phyloP scores from a whole-genome alignment of 208 protist species.

The Trypanosomatidae sp. region DNA sequence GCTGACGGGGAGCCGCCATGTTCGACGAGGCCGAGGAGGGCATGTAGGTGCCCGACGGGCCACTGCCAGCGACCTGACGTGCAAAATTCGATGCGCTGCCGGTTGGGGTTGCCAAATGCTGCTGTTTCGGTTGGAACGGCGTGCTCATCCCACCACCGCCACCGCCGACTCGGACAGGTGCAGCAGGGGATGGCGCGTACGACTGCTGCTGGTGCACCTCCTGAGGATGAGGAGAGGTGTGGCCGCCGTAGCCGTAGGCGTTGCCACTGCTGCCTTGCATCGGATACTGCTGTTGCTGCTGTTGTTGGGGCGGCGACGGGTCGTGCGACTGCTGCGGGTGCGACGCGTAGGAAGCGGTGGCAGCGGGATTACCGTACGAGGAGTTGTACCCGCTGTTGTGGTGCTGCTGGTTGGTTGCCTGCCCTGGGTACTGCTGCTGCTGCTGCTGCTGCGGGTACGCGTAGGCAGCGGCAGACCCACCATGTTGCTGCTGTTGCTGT shows the following conservation, averaged over 20 bases:
- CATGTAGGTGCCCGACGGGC: too few relatives aligned
- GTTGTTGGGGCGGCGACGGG: too few relatives aligned
- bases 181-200: neutral
- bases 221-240: too few relatives aligned
- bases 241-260: neutral
- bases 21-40: too few relatives aligned
- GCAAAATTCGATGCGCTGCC: too few relatives aligned
- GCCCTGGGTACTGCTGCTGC: too few relatives aligned
- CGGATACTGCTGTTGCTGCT: neutral
- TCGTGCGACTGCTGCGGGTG: constrained; percentile 3
- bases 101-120: too few relatives aligned
- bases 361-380: neutral
- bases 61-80: too few relatives aligned
- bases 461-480: too few relatives aligned
- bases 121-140: neutral
- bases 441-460: too few relatives aligned
- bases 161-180: neutral
- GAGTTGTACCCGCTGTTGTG: neutral
- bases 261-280: neutral
- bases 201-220: neutral
- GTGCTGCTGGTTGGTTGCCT: neutral
- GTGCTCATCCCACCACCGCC: neutral
- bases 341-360: neutral
- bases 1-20: too few relatives aligned
- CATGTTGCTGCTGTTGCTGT: too few relatives aligned